Base-by-base conservation (phyloP, 2,329 filamentous ascomycete species). In the Dothideomycetes sp. region DNA sequence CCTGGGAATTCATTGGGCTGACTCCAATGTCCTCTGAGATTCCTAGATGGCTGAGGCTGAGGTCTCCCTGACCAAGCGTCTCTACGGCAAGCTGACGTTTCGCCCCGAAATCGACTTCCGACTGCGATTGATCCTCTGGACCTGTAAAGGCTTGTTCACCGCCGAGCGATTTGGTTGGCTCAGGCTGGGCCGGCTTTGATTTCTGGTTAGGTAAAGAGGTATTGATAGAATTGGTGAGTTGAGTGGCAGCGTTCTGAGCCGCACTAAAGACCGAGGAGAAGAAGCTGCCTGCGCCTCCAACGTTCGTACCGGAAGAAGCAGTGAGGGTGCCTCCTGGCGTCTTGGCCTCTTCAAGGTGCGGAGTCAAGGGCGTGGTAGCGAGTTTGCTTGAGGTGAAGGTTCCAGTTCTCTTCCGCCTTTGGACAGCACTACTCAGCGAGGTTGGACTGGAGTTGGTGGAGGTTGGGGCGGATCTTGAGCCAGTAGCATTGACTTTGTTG, bases 201-300 rank as follows among this genome's bases (percentile, higher is more conserved):
- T 67, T 67, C 37, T 63, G 60, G n/a, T 65, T 64, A n/a, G 73
- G 72, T 5, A 52, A 45, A 24, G 62, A 66, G 3, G 78, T 88
- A 36, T 77, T 75, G 34, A 95, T 80, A 35, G 79, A 85, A 47
- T 74, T 84, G 49, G 73, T 85, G 4, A 88, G 59, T 14, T 76
- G 79, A 47, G 68, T 86, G 11, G 88, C 87, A 32, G 89, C 89
- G 71, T 82, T 95, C 60, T 96, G 89, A 14, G 91, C 91, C 34
- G 82, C 89, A 31, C 86, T 89, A 47, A 98, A 77, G 55, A 98
- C 84, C 18, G 84, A 88, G 4, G 86, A 94, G 62, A 98, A 96
- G 65, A 98, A 96, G 1, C 87, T 80, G 29, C 22, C 22, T 7
- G 22, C 59, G 60, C 22, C 60, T 61, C n/a, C n/a, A n/a, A n/a